Evolutionary conservation across 2,329 filamentous ascomycete genomes (phyloP), one percentile per base, ranked within the genome.

Genomic region (Seiridium unicorne): DNA sequence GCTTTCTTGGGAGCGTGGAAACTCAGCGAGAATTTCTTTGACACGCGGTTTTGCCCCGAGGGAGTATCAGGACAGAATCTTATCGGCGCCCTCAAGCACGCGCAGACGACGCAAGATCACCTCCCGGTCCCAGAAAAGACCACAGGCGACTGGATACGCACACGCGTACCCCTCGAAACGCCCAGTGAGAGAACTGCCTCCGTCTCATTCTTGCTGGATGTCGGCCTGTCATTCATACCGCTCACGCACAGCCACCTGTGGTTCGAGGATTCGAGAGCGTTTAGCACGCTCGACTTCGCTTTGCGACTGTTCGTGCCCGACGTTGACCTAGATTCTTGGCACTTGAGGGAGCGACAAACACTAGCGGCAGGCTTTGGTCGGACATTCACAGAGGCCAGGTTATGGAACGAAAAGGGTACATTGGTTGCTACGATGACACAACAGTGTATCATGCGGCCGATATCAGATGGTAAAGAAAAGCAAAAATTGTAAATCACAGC

Each of bases 281-380:
- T 76, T 56, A 77, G 76, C 2, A 78, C 74, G 8, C 64, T 84
- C n/a, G 81, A 84, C 63, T 84, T 84, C 66, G 76, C 82, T 3
- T 60, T 84, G 59, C 70, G 81, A 0, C 63, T 81, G 5, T 78
- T 81, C 61, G 68, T 66, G 1, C 73, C 70, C 0, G 71, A 74
- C 0, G 59, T 79, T 0, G 71, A 80, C 56, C 7, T 81, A 47
- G 63, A 65, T 5, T 54, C 72, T 31, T 84, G 81, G 80, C 71
- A 76, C 65, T 58, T 83, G 44, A 69, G 72, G 47, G 77, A 83
- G 69, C 69, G 76, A 38, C 70, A 61, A 51, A 78, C 76, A 0
- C 66, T 69, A 8, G 69, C 69, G 1, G 81, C 69, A 1, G 74
- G 70, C 0, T 70, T 70, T 31, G 81, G 79, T 1, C 69, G 82